These are phyloP conservation scores for Bruguiera hainesii DNA, from an alignment of 441 rosid species.

Conservation along the genomic window DNA sequence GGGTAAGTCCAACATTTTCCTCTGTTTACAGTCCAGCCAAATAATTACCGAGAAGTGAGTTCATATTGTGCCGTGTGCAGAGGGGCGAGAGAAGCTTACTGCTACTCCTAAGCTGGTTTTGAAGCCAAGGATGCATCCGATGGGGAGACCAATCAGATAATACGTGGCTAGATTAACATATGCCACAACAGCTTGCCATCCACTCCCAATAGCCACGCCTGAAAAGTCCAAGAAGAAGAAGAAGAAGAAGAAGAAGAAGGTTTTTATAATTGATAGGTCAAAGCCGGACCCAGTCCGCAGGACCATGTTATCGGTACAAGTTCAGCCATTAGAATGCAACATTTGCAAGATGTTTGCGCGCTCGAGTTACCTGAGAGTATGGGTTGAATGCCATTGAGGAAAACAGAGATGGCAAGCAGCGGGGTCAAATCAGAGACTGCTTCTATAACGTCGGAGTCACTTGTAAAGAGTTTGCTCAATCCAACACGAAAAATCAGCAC, in stretches of 20 bases:
- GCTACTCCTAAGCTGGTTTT: constrained; percentile 77
- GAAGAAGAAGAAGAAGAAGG: too few species aligned
- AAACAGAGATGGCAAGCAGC: constrained; percentile 67
- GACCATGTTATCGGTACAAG: too few species aligned
- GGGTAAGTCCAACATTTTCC: too few species aligned
- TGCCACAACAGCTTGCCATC: constrained; percentile 89
- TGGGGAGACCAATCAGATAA: constrained; percentile 77
- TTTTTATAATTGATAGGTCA: not conserved
- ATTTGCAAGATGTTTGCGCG: too few species aligned
- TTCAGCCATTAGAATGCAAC: too few species aligned
- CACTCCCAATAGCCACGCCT: constrained; percentile 93
- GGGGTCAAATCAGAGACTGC: constrained; percentile 63
- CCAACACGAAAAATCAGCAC: constrained; percentile 47
- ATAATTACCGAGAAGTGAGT: too few species aligned
- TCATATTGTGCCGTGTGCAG: too few species aligned
- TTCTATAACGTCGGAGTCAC: constrained; percentile 46
- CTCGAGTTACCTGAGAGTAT: constrained; percentile 61
- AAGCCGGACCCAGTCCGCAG: too few species aligned
- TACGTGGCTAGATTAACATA: constrained; percentile 67
- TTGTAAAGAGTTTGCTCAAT: constrained; percentile 62
- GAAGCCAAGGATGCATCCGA: constrained; percentile 84
- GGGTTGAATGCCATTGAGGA: constrained; percentile 84
- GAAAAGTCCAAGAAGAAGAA: constrained; percentile 3
- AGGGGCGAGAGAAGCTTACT: constrained; percentile 34
- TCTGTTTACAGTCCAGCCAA: too few species aligned